phyloP scores from a whole-genome alignment of 148 eudicot genomes.

The Amaranthus palmeri region DNA sequence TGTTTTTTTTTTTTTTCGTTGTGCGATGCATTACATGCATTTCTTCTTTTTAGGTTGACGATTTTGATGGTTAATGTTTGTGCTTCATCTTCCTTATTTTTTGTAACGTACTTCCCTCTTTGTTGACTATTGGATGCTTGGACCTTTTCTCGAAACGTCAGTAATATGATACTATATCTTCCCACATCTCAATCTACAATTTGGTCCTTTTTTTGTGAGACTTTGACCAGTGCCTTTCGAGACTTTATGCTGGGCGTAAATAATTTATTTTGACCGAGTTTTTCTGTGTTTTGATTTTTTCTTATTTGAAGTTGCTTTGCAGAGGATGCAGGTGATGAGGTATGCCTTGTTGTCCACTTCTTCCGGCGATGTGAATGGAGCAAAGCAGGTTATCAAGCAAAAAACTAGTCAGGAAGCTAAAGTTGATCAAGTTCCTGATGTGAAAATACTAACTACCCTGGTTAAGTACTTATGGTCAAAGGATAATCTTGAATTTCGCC shows the following conservation, averaged over 20 bases:
- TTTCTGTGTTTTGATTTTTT: not conserved
- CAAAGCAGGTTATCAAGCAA: constrained; percentile 38
- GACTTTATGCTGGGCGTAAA: not conserved
- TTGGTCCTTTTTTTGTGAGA: not conserved
- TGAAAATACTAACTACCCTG: constrained; percentile 64
- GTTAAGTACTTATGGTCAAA: constrained; percentile 77
- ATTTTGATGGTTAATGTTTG: not conserved
- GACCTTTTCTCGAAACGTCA: not conserved
- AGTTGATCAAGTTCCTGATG: constrained; percentile 42
- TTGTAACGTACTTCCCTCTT: not conserved
- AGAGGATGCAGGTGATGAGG: constrained; percentile 52
- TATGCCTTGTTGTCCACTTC: constrained; percentile 56
- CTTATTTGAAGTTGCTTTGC: constrained; percentile 16
- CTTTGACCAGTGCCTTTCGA: not conserved
- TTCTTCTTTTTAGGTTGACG: not conserved
- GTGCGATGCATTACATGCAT: not conserved
- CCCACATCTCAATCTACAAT: not conserved
- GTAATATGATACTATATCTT: not conserved
- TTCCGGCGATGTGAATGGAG: constrained; percentile 32
- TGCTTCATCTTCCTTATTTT: too few relatives aligned
- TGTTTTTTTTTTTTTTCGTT: not conserved
- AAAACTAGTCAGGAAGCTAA: constrained; percentile 30
- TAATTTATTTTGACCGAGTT: not conserved
- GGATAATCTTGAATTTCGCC: constrained; percentile 76
- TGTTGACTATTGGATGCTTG: not conserved